Conservation (phyloP, 1,139 yeast species). For the Pichia sp. region DNA sequence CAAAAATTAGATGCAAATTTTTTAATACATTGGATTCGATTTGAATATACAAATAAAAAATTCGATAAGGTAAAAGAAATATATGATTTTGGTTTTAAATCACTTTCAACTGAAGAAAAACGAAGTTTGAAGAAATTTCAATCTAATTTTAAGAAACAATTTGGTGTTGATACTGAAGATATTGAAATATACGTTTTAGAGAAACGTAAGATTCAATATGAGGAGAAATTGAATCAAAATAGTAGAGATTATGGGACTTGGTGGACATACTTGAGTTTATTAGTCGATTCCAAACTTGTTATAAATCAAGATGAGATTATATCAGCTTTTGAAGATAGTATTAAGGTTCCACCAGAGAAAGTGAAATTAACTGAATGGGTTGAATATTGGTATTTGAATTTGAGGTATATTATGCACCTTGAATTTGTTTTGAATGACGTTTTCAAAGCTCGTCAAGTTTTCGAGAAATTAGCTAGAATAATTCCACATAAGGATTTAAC, state of each 20-base stretch:
- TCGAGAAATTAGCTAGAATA: conserved; percentile 39
- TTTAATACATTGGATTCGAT: conserved; percentile 54
- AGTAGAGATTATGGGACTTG: conserved; percentile 67
- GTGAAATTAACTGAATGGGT: conserved; percentile 46
- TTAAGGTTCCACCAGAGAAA: conserved; percentile 33
- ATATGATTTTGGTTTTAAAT: conserved; percentile 45
- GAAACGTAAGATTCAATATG: conserved; percentile 53
- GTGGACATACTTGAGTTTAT: conserved; percentile 63
- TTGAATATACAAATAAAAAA: conserved; percentile 64
- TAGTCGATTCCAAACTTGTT: conserved; percentile 28
- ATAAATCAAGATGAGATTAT: conserved; percentile 27
- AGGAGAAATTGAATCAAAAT: conserved; percentile 36
- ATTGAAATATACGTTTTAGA: conserved; percentile 45
- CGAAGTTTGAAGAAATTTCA: conserved; percentile 41
- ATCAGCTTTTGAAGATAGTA: conserved; percentile 33
- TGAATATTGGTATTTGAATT: conserved; percentile 64
- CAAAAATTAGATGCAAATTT: conserved; percentile 33
- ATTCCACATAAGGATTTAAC: conserved; percentile 57
- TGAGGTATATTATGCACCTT: conserved; percentile 55
- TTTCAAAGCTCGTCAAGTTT: conserved; percentile 43
- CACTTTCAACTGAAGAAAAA: conserved; percentile 33
- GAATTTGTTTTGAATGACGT: conserved; percentile 44
- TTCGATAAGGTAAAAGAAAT: conserved; percentile 60
- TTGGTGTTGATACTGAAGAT: conserved; percentile 44
- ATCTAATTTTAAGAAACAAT: conserved; percentile 57